Conservation (phyloP, 2,329 filamentous ascomycete genomes). For the Alternaria sp. region DNA sequence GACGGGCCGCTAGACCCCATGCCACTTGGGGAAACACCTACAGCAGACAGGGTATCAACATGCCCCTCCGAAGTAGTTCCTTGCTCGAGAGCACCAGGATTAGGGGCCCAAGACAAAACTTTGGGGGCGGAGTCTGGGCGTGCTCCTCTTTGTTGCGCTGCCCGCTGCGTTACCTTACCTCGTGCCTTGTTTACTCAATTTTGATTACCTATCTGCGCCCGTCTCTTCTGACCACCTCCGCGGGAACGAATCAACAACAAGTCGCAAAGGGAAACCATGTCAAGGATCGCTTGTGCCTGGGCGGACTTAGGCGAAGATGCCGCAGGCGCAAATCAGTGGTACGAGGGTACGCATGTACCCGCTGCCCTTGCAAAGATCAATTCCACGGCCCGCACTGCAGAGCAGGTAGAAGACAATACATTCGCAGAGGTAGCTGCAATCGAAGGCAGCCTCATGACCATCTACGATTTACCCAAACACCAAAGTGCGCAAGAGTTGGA, state of each 20-base stretch:
- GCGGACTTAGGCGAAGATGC: slow-evolving; percentile 18
- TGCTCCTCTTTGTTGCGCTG: slow-evolving; percentile 1
- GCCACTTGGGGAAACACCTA: slow-evolving; percentile 1
- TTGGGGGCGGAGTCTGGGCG: slow-evolving; percentile 12
- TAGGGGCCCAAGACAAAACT: slow-evolving; percentile 3
- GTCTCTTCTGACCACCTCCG: background rate
- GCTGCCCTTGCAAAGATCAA: slow-evolving; percentile 14
- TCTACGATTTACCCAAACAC: slow-evolving; percentile 20
- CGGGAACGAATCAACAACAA: background rate
- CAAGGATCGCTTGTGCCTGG: slow-evolving; percentile 23
- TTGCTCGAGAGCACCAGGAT: slow-evolving; percentile 7
- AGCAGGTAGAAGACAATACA: slow-evolving; percentile 18
- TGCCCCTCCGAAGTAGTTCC: background rate
- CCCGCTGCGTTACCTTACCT: slow-evolving; percentile 7
- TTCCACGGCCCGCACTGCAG: slow-evolving; percentile 14
- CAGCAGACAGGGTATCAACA: background rate
- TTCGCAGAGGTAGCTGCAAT: slow-evolving; percentile 23
- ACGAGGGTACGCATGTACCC: slow-evolving; percentile 20
- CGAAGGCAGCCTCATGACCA: slow-evolving; percentile 18
- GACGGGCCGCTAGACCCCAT: slow-evolving; percentile 6
- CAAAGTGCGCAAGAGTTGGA: slow-evolving; percentile 15
- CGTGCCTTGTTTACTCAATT: background rate
- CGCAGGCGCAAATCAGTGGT: slow-evolving; percentile 13
- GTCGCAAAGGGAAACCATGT: slow-evolving; percentile 10
- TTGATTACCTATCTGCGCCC: background rate